Evolutionary conservation across 352 stramenopile species (phyloP).

Genomic region (Phytophthora uliginosa): DNA sequence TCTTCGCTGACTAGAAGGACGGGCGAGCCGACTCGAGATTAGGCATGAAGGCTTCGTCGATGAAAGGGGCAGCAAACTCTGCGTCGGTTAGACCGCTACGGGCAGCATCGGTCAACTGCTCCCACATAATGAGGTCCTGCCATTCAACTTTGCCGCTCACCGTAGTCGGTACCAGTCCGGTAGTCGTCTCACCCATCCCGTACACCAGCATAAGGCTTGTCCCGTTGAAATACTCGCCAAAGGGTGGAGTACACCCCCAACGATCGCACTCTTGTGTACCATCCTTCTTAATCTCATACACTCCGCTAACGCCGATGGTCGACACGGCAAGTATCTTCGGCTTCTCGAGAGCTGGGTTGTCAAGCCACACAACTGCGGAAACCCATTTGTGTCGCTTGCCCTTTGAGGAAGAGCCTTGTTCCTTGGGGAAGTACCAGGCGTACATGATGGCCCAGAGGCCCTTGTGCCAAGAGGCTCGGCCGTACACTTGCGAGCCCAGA

Average conservation of each 20-base stretch:
- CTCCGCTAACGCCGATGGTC: neutral
- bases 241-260: neutral
- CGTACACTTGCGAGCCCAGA: neutral
- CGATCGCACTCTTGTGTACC: neutral
- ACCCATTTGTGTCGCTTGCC: neutral
- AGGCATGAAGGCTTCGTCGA: too few relatives aligned
- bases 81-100: neutral
- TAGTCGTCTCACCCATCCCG: neutral
- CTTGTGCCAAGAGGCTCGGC: neutral
- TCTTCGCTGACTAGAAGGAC: neutral
- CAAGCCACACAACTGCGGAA: neutral
- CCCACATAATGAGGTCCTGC: neutral
- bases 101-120: neutral
- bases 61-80: neutral
- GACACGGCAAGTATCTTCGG: neutral
- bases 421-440: neutral
- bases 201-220: neutral
- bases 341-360: neutral
- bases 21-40: too few relatives aligned
- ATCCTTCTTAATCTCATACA: neutral
- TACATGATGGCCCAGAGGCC: neutral
- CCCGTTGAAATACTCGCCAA: neutral
- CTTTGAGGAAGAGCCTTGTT: neutral
- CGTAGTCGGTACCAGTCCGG: neutral
- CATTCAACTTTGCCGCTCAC: neutral